Percentiles rank a stretch among this genome's conserved stretches.
phyloP scores from a whole-genome alignment of 2,329 filamentous ascomycete genomes.

The Sporothrix pseudoabietina region DNA sequence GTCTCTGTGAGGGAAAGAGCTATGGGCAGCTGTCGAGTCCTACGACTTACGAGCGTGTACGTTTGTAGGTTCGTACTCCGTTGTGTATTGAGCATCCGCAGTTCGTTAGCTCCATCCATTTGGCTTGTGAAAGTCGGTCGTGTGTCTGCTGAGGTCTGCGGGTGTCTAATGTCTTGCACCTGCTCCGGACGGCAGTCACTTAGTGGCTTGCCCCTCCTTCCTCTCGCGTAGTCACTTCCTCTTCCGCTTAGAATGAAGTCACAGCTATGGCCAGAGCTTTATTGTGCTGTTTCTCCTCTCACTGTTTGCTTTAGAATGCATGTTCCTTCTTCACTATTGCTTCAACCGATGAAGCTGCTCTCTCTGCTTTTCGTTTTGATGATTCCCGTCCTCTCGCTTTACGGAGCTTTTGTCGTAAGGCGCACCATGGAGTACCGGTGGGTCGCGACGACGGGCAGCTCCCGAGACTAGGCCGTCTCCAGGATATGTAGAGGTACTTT shows the following conservation, averaged over 20 bases:
- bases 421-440: not conserved
- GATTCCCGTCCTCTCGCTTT: not conserved
- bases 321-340: not conserved
- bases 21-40: not conserved
- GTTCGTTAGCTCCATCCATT: not conserved
- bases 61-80: too few species aligned
- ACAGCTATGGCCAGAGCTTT: not conserved
- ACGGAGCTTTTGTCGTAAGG: not conserved
- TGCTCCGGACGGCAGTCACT: not conserved
- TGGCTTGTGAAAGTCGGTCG: conserved; percentile 8
- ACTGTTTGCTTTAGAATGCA: not conserved
- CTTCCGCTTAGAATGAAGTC: not conserved
- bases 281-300: not conserved
- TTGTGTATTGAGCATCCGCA: not conserved
- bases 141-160: conserved; percentile 1
- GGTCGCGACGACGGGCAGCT: conserved; percentile 15
- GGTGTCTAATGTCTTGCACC: not conserved
- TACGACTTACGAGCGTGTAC: not conserved
- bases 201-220: not conserved
- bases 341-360: not conserved
- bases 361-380: not conserved
- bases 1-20: not conserved
- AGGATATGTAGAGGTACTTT: not conserved
- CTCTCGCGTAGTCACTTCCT: not conserved
- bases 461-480: not conserved